phyloP scores from a whole-genome alignment of 169 alveolate species.

The Haemoproteus tartakovskyi region DNA sequence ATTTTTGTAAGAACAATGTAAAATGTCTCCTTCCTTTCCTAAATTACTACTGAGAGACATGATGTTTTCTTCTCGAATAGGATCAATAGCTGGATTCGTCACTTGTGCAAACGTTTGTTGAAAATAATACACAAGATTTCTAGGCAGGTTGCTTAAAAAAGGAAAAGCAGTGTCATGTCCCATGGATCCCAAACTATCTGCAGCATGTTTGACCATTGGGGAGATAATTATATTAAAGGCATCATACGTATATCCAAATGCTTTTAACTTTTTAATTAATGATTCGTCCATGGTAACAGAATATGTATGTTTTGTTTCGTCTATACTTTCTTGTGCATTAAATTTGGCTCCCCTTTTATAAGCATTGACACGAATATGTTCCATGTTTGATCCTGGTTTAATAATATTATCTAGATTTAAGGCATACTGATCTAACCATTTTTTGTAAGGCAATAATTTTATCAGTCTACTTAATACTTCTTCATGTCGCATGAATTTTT shows the following conservation, averaged over 20 bases:
- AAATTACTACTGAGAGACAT: slow-evolving; percentile 75
- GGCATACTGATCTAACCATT: slow-evolving; percentile 67
- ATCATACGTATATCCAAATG: slow-evolving; percentile 68
- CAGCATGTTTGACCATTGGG: slow-evolving; percentile 64
- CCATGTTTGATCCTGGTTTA: slow-evolving; percentile 60
- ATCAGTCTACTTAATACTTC: slow-evolving; percentile 47
- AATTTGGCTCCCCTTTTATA: slow-evolving; percentile 45
- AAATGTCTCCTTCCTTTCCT: slow-evolving; percentile 72
- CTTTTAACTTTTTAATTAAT: slow-evolving; percentile 58
- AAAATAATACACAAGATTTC: slow-evolving; percentile 72
- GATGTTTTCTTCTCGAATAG: slow-evolving; percentile 76
- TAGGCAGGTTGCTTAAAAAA: slow-evolving; percentile 66
- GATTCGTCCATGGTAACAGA: slow-evolving; percentile 16
- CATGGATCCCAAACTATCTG: slow-evolving; percentile 68
- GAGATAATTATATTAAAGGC: slow-evolving; percentile 61
- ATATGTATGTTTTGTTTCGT: not conserved
- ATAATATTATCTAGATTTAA: slow-evolving; percentile 52
- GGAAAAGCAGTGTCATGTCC: slow-evolving; percentile 68
- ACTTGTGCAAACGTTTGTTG: slow-evolving; percentile 78
- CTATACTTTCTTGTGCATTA: too few relatives aligned
- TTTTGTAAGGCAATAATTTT: slow-evolving; percentile 28
- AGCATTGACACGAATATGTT: slow-evolving; percentile 64
- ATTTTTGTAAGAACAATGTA: slow-evolving; percentile 19
- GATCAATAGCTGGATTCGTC: slow-evolving; percentile 81
- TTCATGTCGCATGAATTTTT: slow-evolving; percentile 56